Evolutionary conservation across 1,139 yeast genomes (phyloP).

Genomic region (Keqinozyma sinolaborantium): DNA sequence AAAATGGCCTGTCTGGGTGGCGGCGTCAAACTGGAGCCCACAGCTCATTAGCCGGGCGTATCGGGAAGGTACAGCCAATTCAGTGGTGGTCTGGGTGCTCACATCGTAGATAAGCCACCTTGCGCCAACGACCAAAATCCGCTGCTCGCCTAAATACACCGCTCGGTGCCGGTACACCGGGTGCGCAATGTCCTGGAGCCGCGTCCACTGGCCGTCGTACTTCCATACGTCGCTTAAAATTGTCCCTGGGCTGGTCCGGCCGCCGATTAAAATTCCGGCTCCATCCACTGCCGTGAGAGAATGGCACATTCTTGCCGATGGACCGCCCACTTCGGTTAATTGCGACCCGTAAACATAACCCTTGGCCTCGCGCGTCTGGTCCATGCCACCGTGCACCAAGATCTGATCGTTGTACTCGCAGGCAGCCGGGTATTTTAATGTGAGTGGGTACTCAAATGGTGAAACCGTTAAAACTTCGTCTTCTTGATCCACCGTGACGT

Average conservation of each 20-base stretch:
- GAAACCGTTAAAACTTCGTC: constrained; percentile 8
- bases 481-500: background rate
- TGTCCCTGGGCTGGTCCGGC: constrained; percentile 60
- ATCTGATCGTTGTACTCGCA: constrained; percentile 20
- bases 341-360: constrained; percentile 10
- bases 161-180: constrained; percentile 56
- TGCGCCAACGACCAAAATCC: constrained; percentile 49
- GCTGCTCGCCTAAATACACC: constrained; percentile 24
- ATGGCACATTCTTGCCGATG: constrained; percentile 61
- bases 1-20: constrained; percentile 34
- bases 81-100: constrained; percentile 11
- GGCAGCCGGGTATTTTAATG: constrained; percentile 49
- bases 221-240: constrained; percentile 31
- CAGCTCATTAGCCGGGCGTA: constrained; percentile 26
- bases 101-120: constrained; percentile 18
- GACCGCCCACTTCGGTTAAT: constrained; percentile 10
- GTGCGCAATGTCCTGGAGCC: constrained; percentile 32
- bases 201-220: constrained; percentile 27
- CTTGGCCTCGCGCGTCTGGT: constrained; percentile 36
- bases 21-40: constrained; percentile 15
- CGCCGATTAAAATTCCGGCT: constrained; percentile 54
- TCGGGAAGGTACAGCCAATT: constrained; percentile 17
- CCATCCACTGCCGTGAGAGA: constrained; percentile 34
- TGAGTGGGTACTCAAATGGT: constrained; percentile 13
- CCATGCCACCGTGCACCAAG: constrained; percentile 54